Conservation (phyloP, 345 rosid genomes). For the Hibiscus syriacus region DNA sequence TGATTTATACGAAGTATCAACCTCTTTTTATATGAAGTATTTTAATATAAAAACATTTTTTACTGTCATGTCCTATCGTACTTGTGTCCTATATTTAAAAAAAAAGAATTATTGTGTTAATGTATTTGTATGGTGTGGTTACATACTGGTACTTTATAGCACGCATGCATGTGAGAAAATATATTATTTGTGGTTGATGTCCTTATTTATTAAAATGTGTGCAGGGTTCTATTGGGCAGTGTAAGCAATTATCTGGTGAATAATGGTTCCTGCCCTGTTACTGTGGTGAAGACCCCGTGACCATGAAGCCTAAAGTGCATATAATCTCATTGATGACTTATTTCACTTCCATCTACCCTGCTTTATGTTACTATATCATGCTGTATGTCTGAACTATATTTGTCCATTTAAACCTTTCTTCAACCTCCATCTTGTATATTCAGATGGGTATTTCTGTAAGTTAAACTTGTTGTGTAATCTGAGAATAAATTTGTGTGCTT, state of each 20-base stretch:
- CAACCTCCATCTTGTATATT: background rate
- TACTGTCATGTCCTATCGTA: too few species aligned
- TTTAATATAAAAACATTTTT: too few species aligned
- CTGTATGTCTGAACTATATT: background rate
- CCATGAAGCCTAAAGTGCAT: background rate
- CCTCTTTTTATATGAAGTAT: too few species aligned
- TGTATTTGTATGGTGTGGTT: too few species aligned
- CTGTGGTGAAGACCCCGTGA: constrained; percentile 62
- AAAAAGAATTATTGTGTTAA: too few species aligned
- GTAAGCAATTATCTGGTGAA: constrained; percentile 64
- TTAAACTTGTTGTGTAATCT: background rate
- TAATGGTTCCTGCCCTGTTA: constrained; percentile 50
- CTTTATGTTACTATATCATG: background rate
- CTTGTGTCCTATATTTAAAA: too few species aligned
- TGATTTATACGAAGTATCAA: too few species aligned
- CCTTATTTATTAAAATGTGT: background rate
- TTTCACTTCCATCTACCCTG: background rate
- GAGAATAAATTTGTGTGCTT: background rate
- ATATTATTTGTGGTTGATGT: background rate
- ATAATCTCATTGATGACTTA: background rate
- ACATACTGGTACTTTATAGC: too few species aligned
- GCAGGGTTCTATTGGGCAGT: constrained; percentile 61
- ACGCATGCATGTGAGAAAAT: too few species aligned
- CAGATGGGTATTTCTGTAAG: background rate
- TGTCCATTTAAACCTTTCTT: background rate